Base-by-base conservation (phyloP, 1,284 basidiomycete species). In the Neolentinus lepideus region DNA sequence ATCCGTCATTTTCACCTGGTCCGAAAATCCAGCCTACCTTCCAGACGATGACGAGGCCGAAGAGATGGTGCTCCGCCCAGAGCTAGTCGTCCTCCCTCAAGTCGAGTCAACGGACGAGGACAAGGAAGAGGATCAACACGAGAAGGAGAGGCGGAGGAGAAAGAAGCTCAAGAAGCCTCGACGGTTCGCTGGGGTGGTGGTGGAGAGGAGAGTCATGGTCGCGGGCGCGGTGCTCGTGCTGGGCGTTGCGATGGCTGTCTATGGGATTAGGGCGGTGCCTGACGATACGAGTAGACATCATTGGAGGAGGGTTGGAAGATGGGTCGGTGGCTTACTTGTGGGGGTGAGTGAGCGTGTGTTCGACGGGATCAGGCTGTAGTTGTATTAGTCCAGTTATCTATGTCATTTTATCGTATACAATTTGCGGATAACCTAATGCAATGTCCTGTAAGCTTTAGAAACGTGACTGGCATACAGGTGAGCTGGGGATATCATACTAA, bases 181-280 rank as follows among this genome's bases (percentile, higher is more conserved):
- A 26, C 59, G 64, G 50, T 61, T 69, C 19, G 60, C 61, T 51
- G 60, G 61, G 58, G 59, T 72, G 46, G 59, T 69, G 56, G 61
- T 69, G 55, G 75, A 75, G 59, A 68, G 71, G 29, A 72, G 73
- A 58, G 74, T 80, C 48, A 73, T 86, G 63, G 70, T 87, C 36
- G 79, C 81, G 27, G 80, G 83, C 24, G 83, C 83, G 22, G 78
- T 87, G 27, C 66, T 89, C 26, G 79, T 85, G 8, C 70, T 89
- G 2, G 84, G 84, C 4, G 76, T 88, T 31, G 86, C 84, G 14
- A 73, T 88, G 62, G 84, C 83, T 1, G 71, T 86, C 43, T 84
- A 84, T 65, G 76, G 78, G 25, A 65, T 75, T 56, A 66, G 67
- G 46, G 57, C 59, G n/a, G 63, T 59, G 14, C 22, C 22, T 25